Evolutionary conservation across 2,329 filamentous ascomycete species (phyloP).

Genomic region (Furcasterigmium furcatum): DNA sequence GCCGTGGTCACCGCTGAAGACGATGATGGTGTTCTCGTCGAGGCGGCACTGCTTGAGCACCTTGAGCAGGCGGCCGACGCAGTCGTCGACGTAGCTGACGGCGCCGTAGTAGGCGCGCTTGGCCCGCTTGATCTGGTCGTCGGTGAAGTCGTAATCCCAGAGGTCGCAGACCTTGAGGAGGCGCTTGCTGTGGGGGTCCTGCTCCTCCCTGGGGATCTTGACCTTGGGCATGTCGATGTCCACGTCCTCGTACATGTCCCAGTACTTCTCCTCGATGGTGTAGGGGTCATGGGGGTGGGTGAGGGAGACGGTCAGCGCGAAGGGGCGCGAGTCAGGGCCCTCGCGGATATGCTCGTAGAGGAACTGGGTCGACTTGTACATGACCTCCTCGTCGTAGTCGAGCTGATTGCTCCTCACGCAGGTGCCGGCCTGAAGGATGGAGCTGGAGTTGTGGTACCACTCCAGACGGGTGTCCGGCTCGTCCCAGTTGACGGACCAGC

Average conservation of each 20-base stretch:
- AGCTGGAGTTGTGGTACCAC: constrained; percentile 96
- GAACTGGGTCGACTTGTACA: constrained; percentile 87
- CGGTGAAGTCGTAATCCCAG: constrained; percentile 77
- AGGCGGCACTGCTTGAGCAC: constrained; percentile 77
- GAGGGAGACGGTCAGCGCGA: constrained; percentile 85
- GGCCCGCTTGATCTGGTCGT: constrained; percentile 82
- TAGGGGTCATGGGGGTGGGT: constrained; percentile 96
- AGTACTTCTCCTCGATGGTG: constrained; percentile 89
- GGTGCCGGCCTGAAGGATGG: constrained; percentile 83
- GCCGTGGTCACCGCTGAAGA: constrained; percentile 91
- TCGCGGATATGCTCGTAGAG: constrained; percentile 88
- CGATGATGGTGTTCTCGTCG: constrained; percentile 81
- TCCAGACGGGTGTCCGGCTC: constrained; percentile 81
- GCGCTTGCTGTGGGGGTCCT: constrained; percentile 84
- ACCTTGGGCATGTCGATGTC: constrained; percentile 83
- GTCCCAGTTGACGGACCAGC: constrained; percentile 96
- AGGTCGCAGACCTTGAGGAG: constrained; percentile 84
- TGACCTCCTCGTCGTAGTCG: constrained; percentile 94
- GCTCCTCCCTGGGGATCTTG: constrained; percentile 73
- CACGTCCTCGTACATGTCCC: constrained; percentile 86
- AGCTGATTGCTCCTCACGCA: constrained; percentile 92
- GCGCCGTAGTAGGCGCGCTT: constrained; percentile 89
- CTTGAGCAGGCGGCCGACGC: constrained; percentile 77
- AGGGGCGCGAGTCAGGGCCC: constrained; percentile 69
- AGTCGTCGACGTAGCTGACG: constrained; percentile 91